phyloP scores from a whole-genome alignment of 495 filamentous ascomycete species.

The Cudoniella acicularis region DNA sequence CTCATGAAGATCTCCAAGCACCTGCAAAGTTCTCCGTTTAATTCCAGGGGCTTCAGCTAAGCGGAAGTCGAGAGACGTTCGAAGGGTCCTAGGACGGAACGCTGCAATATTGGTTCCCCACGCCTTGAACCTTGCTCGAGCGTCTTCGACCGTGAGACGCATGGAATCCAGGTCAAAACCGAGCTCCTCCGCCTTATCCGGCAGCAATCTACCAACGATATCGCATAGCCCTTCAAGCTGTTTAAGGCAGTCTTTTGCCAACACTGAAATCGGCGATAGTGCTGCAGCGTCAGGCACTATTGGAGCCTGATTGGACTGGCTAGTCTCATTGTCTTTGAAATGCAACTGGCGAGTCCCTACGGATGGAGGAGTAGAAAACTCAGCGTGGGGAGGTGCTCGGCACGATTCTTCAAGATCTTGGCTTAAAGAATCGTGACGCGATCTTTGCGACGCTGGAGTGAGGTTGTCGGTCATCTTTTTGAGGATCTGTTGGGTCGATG shows the following conservation, averaged over 20 bases:
- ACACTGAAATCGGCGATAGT: no score
- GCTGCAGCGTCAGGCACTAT: background rate
- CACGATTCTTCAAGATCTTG: no score
- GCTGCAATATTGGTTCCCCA: slow-evolving; percentile 46
- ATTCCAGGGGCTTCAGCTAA: slow-evolving; percentile 44
- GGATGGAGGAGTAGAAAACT: no score
- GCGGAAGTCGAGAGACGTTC: slow-evolving; percentile 42
- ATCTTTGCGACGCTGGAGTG: no score
- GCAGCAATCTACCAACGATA: background rate
- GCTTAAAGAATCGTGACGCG: no score
- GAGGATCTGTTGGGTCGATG: no score
- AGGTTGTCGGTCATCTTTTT: no score
- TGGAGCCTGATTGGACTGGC: background rate
- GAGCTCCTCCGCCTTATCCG: background rate
- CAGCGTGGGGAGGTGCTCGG: no score
- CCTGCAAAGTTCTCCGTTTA: slow-evolving; percentile 29
- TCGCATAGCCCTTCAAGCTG: slow-evolving; percentile 7
- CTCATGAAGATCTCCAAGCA: slow-evolving; percentile 29
- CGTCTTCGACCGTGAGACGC: slow-evolving; percentile 25
- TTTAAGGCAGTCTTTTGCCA: no score
- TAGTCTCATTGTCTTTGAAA: no score
- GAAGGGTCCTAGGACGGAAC: slow-evolving; percentile 28
- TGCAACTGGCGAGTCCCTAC: no score
- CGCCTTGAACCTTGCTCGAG: slow-evolving; percentile 36
- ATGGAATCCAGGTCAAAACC: slow-evolving; percentile 5